These are phyloP conservation scores for Phlegmacium glaucopus DNA, from an alignment of 768 basidiomycete genomes.

Conservation along the genomic window DNA sequence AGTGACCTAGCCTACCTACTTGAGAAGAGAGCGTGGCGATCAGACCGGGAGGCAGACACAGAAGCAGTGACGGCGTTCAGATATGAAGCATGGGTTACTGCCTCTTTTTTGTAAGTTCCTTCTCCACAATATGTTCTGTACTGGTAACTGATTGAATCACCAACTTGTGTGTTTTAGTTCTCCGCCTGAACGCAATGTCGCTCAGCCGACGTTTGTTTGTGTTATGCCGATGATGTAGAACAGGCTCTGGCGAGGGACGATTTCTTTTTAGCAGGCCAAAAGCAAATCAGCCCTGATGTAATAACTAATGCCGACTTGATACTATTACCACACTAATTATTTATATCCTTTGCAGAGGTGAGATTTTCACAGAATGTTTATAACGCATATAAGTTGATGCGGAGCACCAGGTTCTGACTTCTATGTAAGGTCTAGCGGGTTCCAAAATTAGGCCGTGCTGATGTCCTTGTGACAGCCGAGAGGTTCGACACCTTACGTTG, in stretches of 20 bases:
- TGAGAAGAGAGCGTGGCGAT: constrained; percentile 64
- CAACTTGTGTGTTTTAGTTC: neutral
- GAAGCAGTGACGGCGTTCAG: constrained; percentile 70
- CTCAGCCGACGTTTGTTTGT: constrained; percentile 18
- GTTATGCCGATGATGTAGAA: constrained; percentile 26
- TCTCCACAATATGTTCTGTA: neutral
- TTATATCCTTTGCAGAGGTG: too few relatives aligned
- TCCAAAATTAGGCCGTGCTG: too few relatives aligned
- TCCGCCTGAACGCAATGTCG: neutral
- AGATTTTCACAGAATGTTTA: too few relatives aligned
- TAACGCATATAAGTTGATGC: too few relatives aligned
- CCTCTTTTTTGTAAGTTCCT: constrained; percentile 32
- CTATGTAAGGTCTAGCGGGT: too few relatives aligned
- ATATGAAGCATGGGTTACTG: constrained; percentile 65
- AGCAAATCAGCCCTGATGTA: neutral
- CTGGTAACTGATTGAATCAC: neutral
- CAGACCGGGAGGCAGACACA: constrained; percentile 64
- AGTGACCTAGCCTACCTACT: constrained; percentile 62
- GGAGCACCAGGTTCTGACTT: too few relatives aligned
- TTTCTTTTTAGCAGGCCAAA: neutral
- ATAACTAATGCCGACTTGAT: too few relatives aligned
- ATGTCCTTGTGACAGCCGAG: too few relatives aligned
- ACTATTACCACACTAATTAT: too few relatives aligned
- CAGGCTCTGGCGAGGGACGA: neutral
- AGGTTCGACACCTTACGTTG: too few relatives aligned